A percentile compares a stretch with the other conserved stretches of the same genome.
Evolutionary conservation across 1,284 basidiomycete genomes (phyloP).

Genomic region (Puccinia hordei): DNA sequence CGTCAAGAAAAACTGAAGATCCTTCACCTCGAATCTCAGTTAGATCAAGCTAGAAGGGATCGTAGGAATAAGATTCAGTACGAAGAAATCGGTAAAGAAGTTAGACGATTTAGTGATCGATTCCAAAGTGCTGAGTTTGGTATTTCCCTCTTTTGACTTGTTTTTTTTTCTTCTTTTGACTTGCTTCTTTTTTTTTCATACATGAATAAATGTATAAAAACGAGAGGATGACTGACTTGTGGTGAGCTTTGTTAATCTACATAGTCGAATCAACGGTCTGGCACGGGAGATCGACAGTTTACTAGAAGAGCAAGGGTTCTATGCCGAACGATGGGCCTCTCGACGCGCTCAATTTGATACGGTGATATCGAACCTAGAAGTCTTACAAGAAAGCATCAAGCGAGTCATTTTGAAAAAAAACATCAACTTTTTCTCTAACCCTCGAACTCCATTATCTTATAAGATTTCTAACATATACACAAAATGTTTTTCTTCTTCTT

Average conservation of each 20-base stretch:
- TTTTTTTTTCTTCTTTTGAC: neutral
- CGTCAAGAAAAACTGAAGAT: constrained; percentile 12
- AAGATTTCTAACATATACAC: neutral
- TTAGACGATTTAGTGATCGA: constrained; percentile 44
- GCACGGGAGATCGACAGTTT: constrained; percentile 37
- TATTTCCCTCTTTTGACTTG: constrained; percentile 12
- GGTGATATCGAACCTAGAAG: constrained; percentile 43
- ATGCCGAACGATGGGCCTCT: constrained; percentile 44
- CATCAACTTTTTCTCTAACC: too few relatives aligned
- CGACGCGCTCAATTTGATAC: constrained; percentile 45
- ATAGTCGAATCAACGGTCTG: constrained; percentile 42
- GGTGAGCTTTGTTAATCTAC: too few relatives aligned
- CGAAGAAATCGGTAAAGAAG: constrained; percentile 49
- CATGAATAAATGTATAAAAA: too few relatives aligned
- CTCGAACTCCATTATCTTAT: too few relatives aligned
- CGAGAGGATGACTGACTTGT: too few relatives aligned
- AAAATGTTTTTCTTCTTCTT: too few relatives aligned
- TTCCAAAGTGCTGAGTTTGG: constrained; percentile 48
- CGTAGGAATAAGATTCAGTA: constrained; percentile 42
- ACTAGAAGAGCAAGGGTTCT: constrained; percentile 43
- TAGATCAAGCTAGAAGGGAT: constrained; percentile 41
- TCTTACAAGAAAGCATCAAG: constrained; percentile 46
- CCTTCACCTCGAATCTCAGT: constrained; percentile 21
- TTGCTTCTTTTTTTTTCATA: too few relatives aligned
- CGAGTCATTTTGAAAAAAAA: too few relatives aligned